These are phyloP conservation scores for Botrytis cinerea DNA, from an alignment of 2,329 filamentous ascomycete genomes.

Conservation along the genomic window DNA sequence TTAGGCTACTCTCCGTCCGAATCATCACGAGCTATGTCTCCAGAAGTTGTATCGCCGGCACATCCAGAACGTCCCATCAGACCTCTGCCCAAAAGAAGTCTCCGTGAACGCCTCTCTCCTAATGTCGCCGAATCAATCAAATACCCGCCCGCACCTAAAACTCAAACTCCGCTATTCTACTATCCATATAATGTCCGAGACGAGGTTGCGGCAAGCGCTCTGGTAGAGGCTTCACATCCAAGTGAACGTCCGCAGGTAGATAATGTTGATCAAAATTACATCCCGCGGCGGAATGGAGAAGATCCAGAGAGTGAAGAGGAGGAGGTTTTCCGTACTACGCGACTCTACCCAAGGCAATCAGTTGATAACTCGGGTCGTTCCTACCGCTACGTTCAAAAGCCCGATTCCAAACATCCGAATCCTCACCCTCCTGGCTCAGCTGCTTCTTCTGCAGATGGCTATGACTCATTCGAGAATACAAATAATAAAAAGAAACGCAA, in stretches of 20 bases:
- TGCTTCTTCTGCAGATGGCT: slow-evolving; percentile 76
- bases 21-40: slow-evolving; percentile 55
- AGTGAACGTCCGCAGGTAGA: slow-evolving; percentile 39
- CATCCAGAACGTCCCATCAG: slow-evolving; percentile 91
- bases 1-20: slow-evolving; percentile 39
- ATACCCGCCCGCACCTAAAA: slow-evolving; percentile 75
- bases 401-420: slow-evolving; percentile 50
- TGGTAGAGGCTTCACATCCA: slow-evolving; percentile 39
- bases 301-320: slow-evolving; percentile 65
- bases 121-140: slow-evolving; percentile 80
- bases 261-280: slow-evolving; percentile 41
- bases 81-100: slow-evolving; percentile 83
- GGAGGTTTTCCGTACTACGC: slow-evolving; percentile 39
- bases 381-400: slow-evolving; percentile 48
- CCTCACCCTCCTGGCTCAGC: slow-evolving; percentile 65
- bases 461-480: slow-evolving; percentile 96
- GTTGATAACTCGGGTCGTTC: slow-evolving; percentile 50
- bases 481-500: slow-evolving; percentile 99
- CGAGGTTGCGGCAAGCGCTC: slow-evolving; percentile 40
- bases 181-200: slow-evolving; percentile 54
- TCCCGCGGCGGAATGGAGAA: slow-evolving; percentile 54
- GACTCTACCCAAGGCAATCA: slow-evolving; percentile 49
- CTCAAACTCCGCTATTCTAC: slow-evolving; percentile 73
- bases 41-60: slow-evolving; percentile 72
- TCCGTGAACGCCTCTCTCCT: slow-evolving; percentile 84